phyloP scores from a whole-genome alignment of 2,329 filamentous ascomycete species.

The Zymoseptoria pseudotritici region DNA sequence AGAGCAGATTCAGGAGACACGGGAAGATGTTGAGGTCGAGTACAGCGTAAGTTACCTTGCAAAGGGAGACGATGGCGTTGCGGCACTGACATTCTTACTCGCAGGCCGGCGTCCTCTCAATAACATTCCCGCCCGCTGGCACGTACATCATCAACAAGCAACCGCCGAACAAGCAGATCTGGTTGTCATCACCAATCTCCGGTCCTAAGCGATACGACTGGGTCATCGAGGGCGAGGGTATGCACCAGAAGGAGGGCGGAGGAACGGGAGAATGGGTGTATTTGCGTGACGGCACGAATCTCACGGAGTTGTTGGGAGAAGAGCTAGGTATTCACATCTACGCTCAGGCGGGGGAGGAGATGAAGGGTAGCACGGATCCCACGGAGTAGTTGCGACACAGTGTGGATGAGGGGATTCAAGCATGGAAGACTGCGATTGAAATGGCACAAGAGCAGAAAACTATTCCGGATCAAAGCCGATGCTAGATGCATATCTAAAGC shows the following conservation, averaged over 20 bases:
- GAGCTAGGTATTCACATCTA: slow-evolving; percentile 65
- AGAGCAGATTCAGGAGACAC: slow-evolving; percentile 66
- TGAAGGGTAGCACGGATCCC: slow-evolving; percentile 21
- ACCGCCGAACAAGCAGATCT: slow-evolving; percentile 93
- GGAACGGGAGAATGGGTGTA: slow-evolving; percentile 78
- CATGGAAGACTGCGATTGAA: not conserved
- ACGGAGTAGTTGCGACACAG: slow-evolving; percentile 13
- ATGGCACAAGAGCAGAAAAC: not conserved
- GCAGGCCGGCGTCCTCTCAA: slow-evolving; percentile 77
- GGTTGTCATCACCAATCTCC: slow-evolving; percentile 84
- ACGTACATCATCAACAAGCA: slow-evolving; percentile 98
- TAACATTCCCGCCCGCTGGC: slow-evolving; percentile 61
- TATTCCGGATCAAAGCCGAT: not conserved
- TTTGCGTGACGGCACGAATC: slow-evolving; percentile 67
- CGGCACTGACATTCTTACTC: slow-evolving; percentile 4
- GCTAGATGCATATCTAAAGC: not conserved
- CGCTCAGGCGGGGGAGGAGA: slow-evolving; percentile 19
- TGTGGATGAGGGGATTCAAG: not conserved
- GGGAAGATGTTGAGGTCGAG: slow-evolving; percentile 77
- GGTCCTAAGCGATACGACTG: slow-evolving; percentile 95
- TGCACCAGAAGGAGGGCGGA: slow-evolving; percentile 72
- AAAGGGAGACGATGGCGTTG: not conserved
- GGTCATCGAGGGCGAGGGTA: slow-evolving; percentile 64
- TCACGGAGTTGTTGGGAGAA: slow-evolving; percentile 63
- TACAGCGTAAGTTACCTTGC: slow-evolving; percentile 60